Conservation (phyloP, 345 rosid species). For the Brassica cretica region DNA sequence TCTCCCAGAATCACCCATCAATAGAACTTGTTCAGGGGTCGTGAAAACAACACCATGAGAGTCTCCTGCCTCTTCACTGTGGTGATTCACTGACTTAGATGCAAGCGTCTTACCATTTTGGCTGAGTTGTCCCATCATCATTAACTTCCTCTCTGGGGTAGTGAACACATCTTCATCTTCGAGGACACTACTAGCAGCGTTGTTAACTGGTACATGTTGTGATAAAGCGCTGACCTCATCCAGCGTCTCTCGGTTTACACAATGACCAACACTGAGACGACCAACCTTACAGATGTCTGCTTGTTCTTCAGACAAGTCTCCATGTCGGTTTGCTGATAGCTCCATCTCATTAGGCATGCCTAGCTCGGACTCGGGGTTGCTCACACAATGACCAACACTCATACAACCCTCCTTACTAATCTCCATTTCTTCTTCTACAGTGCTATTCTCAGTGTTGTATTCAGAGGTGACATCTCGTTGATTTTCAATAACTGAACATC, state of each 20-base stretch:
- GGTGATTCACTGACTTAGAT: neutral
- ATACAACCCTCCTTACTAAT: neutral
- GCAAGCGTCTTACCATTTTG: neutral
- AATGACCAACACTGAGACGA: neutral
- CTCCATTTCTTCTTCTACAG: neutral
- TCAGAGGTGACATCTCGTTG: neutral
- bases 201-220: too few species aligned
- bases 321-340: neutral
- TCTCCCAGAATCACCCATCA: neutral
- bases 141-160: constrained; percentile 20
- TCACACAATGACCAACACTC: neutral
- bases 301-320: constrained; percentile 5
- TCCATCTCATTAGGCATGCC: neutral
- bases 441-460: neutral
- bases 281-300: neutral
- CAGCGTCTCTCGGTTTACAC: neutral
- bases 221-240: neutral
- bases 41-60: constrained; percentile 7
- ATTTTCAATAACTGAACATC: neutral
- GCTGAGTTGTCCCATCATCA: constrained; percentile 11
- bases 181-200: neutral
- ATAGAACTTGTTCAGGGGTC: neutral
- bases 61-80: constrained; percentile 1
- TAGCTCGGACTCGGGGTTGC: constrained; percentile 2
- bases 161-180: neutral